These are phyloP conservation scores for Vaccinium myrtillus DNA, from an alignment of 148 eudicot genomes.

Conservation along the genomic window DNA sequence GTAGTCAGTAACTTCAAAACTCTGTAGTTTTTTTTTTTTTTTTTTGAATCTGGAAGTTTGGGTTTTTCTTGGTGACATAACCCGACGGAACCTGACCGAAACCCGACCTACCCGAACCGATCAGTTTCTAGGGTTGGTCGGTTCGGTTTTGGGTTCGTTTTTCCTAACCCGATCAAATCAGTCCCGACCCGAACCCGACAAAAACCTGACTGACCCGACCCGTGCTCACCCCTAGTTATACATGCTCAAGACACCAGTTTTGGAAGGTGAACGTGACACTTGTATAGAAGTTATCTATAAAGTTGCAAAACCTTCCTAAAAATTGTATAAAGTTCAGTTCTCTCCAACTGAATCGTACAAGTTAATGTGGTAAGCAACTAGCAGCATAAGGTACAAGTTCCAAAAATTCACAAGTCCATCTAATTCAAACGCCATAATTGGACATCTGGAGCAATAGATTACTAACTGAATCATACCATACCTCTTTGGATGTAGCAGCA, in stretches of 20 bases:
- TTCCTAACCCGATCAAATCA: no score
- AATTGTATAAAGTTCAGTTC: neutral
- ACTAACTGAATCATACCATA: slow-evolving; percentile 41
- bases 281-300: neutral
- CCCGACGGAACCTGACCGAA: no score
- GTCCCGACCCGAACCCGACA: no score
- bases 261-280: neutral
- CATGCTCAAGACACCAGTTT: neutral
- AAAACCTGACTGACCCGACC: no score
- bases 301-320: neutral
- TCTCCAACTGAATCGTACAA: neutral
- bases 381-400: neutral
- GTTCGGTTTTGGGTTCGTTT: no score
- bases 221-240: no score
- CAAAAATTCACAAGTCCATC: neutral
- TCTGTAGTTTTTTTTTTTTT: no score
- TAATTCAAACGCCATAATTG: neutral
- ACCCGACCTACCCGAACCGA: no score
- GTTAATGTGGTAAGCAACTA: slow-evolving; percentile 3
- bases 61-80: no score
- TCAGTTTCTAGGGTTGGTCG: no score
- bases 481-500: slow-evolving; percentile 55
- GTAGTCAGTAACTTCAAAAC: no score
- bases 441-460: neutral
- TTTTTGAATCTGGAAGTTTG: no score